phyloP scores from a whole-genome alignment of 371 early-diverging fungal species.

The Fennellomyces sp. region DNA sequence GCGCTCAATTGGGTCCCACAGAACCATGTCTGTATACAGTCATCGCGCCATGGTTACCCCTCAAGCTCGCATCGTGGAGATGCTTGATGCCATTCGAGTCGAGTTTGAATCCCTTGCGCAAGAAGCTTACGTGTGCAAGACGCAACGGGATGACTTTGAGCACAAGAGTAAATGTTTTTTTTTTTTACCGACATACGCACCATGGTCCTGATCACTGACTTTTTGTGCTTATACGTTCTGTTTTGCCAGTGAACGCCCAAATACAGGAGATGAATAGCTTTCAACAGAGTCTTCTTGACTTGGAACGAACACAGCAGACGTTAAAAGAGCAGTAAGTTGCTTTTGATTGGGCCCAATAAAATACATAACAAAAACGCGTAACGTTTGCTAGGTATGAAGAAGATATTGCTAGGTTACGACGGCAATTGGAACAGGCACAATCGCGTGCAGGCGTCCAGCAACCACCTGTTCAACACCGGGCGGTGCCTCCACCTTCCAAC shows the following conservation, averaged over 20 bases:
- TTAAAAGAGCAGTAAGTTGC: slow-evolving; percentile 63
- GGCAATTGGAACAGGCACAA: slow-evolving; percentile 32
- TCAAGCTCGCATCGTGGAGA: slow-evolving; percentile 64
- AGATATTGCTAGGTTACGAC: slow-evolving; percentile 33
- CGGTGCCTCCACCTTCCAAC: slow-evolving; percentile 4
- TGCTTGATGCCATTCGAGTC: slow-evolving; percentile 75
- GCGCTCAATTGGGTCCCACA: background rate
- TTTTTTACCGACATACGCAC: no score
- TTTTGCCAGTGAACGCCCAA: slow-evolving; percentile 58
- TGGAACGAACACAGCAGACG: slow-evolving; percentile 72
- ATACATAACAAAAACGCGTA: background rate
- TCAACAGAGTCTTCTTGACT: slow-evolving; percentile 74
- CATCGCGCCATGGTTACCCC: slow-evolving; percentile 76
- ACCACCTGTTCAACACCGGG: background rate
- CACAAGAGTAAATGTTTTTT: slow-evolving; percentile 85
- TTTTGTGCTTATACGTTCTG: background rate
- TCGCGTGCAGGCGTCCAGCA: slow-evolving; percentile 5
- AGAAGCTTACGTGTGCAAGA: slow-evolving; percentile 69
- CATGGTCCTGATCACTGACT: background rate
- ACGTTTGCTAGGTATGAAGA: slow-evolving; percentile 28
- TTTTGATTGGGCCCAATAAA: background rate
- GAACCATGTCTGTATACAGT: slow-evolving; percentile 58
- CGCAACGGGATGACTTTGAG: slow-evolving; percentile 85
- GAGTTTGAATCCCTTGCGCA: slow-evolving; percentile 80
- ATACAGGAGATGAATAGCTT: slow-evolving; percentile 71